Conservation (phyloP, 2,329 filamentous ascomycete species). For the Epichloe brachyelytri region DNA sequence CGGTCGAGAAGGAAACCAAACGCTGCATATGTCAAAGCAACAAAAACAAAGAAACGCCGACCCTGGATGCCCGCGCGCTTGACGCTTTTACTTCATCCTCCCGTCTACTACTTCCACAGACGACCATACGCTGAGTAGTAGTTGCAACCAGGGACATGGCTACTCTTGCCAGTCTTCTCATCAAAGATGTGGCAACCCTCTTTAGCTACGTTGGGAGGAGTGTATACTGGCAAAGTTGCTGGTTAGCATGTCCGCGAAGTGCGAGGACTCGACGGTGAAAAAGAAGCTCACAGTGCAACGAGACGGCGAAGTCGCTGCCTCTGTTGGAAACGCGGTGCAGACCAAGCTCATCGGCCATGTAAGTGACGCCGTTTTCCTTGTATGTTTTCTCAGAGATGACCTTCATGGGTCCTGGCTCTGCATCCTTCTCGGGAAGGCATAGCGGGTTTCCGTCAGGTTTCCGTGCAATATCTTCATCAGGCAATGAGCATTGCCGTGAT, state of each 20-base stretch:
- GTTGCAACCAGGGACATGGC: constrained; percentile 55
- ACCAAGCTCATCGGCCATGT: constrained; percentile 85
- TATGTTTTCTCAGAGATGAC: constrained; percentile 57
- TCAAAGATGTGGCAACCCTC: constrained; percentile 76
- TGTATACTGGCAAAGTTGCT: constrained; percentile 47
- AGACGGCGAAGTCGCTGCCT: constrained; percentile 65
- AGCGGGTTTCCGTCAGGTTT: constrained; percentile 67
- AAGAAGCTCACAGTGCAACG: constrained; percentile 53
- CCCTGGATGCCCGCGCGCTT: background rate
- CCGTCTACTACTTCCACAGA: constrained; percentile 26
- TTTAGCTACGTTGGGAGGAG: constrained; percentile 76
- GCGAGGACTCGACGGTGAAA: constrained; percentile 1
- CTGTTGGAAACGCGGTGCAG: constrained; percentile 73
- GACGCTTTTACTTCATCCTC: background rate
- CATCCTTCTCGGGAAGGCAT: constrained; percentile 46
- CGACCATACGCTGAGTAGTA: constrained; percentile 56
- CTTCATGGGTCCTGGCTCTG: constrained; percentile 41
- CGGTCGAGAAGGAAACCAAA: background rate
- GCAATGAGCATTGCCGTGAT: constrained; percentile 81
- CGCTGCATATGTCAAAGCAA: constrained; percentile 4
- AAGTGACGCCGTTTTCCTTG: constrained; percentile 61
- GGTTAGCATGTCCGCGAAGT: constrained; percentile 18
- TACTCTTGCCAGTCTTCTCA: constrained; percentile 58
- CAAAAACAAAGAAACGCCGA: background rate
- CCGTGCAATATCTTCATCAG: constrained; percentile 83